A percentile compares a stretch with the other conserved stretches of the same genome.
These are phyloP conservation scores for Diplodia scrobiculata DNA, from an alignment of 2,329 filamentous ascomycete species.

Conservation along the genomic window DNA sequence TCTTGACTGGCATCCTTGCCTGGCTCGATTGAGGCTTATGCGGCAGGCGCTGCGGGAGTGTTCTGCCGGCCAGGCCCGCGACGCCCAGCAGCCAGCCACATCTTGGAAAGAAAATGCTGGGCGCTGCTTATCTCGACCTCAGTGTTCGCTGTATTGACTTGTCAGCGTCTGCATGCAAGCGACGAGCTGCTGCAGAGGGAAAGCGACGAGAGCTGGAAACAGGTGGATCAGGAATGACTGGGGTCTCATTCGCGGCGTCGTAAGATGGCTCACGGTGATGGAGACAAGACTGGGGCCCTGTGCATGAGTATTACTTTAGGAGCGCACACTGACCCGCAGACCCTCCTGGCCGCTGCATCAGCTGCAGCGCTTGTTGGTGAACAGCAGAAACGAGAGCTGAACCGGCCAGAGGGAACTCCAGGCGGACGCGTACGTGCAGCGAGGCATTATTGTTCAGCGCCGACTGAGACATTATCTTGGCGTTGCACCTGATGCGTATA, in stretches of 20 bases:
- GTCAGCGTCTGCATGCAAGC: not conserved
- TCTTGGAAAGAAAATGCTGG: not conserved
- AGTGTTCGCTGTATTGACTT: not conserved
- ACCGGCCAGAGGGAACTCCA: not conserved
- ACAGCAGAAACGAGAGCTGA: not conserved
- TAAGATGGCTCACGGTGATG: slow-evolving; percentile 7
- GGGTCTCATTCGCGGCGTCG: not conserved
- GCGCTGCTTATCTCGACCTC: slow-evolving; percentile 12
- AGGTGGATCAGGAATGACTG: slow-evolving; percentile 4
- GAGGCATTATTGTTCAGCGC: not conserved
- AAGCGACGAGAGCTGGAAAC: not conserved
- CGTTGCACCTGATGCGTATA: too few species aligned
- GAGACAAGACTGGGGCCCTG: not conserved
- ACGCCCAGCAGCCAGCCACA: slow-evolving; percentile 5
- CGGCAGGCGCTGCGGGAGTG: slow-evolving; percentile 6
- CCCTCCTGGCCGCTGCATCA: not conserved
- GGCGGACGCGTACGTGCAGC: not conserved
- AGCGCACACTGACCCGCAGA: not conserved
- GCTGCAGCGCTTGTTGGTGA: not conserved
- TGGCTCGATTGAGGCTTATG: not conserved
- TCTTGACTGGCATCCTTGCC: not conserved
- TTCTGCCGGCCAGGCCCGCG: slow-evolving; percentile 5
- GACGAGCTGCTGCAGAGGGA: not conserved
- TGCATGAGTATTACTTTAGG: not conserved
- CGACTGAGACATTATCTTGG: not conserved